Conservation (phyloP, 495 filamentous ascomycete species). For the Trichoderma gamsii region DNA sequence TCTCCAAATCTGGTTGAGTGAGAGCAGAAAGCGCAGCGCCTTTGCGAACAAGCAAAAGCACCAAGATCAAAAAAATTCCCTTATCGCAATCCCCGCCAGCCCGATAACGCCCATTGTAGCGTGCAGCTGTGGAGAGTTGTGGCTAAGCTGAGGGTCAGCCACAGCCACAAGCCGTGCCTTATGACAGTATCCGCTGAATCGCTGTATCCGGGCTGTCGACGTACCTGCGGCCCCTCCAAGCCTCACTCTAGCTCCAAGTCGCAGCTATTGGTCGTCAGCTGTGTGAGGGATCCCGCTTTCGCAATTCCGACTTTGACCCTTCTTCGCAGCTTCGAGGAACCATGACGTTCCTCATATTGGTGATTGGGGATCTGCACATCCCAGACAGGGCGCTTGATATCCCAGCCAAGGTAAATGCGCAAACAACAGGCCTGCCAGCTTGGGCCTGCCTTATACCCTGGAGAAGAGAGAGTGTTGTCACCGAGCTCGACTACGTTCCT, state of each 20-base stretch:
- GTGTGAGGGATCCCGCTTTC: not conserved
- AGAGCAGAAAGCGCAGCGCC: conserved; percentile 8
- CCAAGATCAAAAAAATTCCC: conserved; percentile 3
- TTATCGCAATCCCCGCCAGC: conserved; percentile 12
- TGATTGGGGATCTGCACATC: conserved; percentile 91
- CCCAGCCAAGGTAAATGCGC: conserved; percentile 63
- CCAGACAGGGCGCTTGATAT: conserved; percentile 83
- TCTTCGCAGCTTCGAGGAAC: conserved; percentile 9
- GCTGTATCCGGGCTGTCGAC: conserved; percentile 6
- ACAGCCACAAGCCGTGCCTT: not conserved
- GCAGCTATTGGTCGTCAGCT: conserved; percentile 8
- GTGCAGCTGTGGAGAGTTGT: not conserved
- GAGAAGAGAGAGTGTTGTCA: conserved; percentile 3
- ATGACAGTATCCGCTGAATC: conserved; percentile 1
- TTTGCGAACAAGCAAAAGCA: not conserved
- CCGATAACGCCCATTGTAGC: not conserved
- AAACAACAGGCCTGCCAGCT: not conserved
- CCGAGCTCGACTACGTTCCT: not conserved
- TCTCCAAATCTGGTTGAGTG: not conserved
- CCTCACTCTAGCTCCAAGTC: not conserved
- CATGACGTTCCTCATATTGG: conserved; percentile 54
- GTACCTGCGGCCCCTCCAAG: conserved; percentile 8
- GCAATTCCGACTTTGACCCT: not conserved
- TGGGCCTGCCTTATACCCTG: not conserved
- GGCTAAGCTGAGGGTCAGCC: not conserved